Base-by-base conservation (phyloP, 2,329 filamentous ascomycete species). In the Aspergillus novoparasiticus region DNA sequence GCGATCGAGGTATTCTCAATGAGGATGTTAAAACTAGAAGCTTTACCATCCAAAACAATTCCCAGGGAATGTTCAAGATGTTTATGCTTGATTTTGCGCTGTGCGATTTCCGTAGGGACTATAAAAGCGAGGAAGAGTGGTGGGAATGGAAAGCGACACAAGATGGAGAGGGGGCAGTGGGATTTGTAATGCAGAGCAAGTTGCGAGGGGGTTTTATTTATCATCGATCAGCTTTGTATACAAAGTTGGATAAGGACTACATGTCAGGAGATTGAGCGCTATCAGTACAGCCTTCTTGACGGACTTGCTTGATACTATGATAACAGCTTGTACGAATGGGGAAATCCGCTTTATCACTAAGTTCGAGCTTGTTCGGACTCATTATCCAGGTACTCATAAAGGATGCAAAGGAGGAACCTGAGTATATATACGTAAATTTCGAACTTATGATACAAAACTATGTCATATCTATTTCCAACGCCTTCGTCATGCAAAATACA, bases 191-290 rank as follows among this genome's bases (percentile, higher is more conserved):
- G 68, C 57, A 67, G 39, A 61, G 16, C 16, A 34, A 56, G 12
- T 64, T 71, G 12, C 51, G 64, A 55, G 64, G 67, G 5, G 61
- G 59, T 26, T 71, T 64, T 64, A 12, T 58, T 5, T 71, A 69
- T 48, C 28, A 43, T 58, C 64, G 54, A 60, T 68, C 69, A 41
- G 54, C 48, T 6, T 26, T 28, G 12, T 48, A 16, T 26, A 28
- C 21, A 48, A 48, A 28, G 23, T 23, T 48, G 3, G 45, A 48
- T 23, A 14, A 28, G 1, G 11, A 26, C 23, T 48, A 26, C 45
- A 28, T 8, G 0, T 81, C 90, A 60, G 87, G 87, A 45, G 89
- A 90, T 76, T 89, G 23, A 28, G 14, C 8, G 23, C 45, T 28
- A 6, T 11, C 43, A 14, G 4, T 12, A 45, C n/a, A 21, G 43